phyloP scores from a whole-genome alignment of 2,329 filamentous ascomycete genomes.

The Didymella sp. region DNA sequence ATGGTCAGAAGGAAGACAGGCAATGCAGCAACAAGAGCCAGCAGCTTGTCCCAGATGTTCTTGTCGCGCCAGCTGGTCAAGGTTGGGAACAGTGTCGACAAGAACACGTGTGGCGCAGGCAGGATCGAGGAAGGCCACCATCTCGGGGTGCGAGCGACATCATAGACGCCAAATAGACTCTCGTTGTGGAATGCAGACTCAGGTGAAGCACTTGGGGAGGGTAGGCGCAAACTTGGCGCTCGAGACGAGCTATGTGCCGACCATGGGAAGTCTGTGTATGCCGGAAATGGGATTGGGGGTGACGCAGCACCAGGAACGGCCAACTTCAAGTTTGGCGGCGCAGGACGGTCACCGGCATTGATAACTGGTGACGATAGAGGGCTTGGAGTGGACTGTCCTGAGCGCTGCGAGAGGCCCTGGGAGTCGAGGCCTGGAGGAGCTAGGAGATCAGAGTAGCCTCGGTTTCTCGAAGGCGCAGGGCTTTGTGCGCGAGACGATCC shows the following conservation, averaged over 20 bases:
- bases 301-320: conserved; percentile 51
- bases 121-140: conserved; percentile 86
- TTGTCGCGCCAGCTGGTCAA: conserved; percentile 83
- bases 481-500: conserved; percentile 37
- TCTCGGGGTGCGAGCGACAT: conserved; percentile 56
- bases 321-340: conserved; percentile 51
- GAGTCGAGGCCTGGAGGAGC: conserved; percentile 50
- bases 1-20: conserved; percentile 89
- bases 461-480: conserved; percentile 33
- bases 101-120: conserved; percentile 73
- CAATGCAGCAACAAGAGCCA: conserved; percentile 84
- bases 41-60: conserved; percentile 79
- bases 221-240: conserved; percentile 64
- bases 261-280: conserved; percentile 64
- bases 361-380: conserved; percentile 39
- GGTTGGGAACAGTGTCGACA: conserved; percentile 84
- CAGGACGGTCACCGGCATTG: conserved; percentile 31
- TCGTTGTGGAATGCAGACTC: conserved; percentile 58
- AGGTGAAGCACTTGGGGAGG: conserved; percentile 59
- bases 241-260: conserved; percentile 54
- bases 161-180: conserved; percentile 50
- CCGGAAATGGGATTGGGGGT: conserved; percentile 70
- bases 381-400: conserved; percentile 31
- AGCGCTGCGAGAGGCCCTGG: conserved; percentile 25
- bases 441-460: conserved; percentile 38